Conservation (phyloP, 352 stramenopile genomes). For the Thraustochytrium striatum region DNA sequence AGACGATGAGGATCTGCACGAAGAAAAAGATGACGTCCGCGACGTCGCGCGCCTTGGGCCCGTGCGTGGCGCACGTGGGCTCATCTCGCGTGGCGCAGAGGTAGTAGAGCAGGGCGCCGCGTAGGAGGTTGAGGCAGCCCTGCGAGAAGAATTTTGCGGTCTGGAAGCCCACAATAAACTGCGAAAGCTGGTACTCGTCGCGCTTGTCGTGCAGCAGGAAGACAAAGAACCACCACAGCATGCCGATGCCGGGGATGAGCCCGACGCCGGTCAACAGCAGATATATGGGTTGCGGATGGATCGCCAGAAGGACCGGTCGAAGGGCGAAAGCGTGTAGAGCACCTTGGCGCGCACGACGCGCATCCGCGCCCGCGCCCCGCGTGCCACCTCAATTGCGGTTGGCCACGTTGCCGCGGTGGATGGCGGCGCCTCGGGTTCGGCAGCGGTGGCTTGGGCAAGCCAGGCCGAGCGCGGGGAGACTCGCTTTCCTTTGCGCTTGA, state of each 20-base stretch:
- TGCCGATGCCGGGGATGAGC: constrained; percentile 71
- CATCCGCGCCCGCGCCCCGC: background rate
- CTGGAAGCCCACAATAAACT: constrained; percentile 85
- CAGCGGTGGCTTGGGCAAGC: no score
- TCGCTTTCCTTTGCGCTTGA: no score
- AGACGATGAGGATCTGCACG: constrained; percentile 47
- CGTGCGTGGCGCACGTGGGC: constrained; percentile 19
- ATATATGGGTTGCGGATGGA: constrained; percentile 75
- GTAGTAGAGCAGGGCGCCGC: constrained; percentile 37
- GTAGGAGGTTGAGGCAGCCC: constrained; percentile 56
- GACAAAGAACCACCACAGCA: constrained; percentile 80
- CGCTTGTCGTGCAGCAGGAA: constrained; percentile 83
- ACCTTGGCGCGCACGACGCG: constrained; percentile 63
- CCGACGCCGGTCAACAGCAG: constrained; percentile 68
- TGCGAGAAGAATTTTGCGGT: constrained; percentile 80
- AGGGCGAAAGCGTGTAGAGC: constrained; percentile 76
- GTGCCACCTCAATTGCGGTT: background rate
- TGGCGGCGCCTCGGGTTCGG: background rate
- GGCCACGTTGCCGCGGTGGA: constrained; percentile 5
- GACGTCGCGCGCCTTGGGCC: constrained; percentile 17
- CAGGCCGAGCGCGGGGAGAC: no score
- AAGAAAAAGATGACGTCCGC: constrained; percentile 29
- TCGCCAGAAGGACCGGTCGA: constrained; percentile 78
- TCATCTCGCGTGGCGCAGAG: constrained; percentile 7
- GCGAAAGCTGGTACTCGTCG: constrained; percentile 82